phyloP scores from a whole-genome alignment of 2,329 filamentous ascomycete species.

The Aspergillus fumigatus region DNA sequence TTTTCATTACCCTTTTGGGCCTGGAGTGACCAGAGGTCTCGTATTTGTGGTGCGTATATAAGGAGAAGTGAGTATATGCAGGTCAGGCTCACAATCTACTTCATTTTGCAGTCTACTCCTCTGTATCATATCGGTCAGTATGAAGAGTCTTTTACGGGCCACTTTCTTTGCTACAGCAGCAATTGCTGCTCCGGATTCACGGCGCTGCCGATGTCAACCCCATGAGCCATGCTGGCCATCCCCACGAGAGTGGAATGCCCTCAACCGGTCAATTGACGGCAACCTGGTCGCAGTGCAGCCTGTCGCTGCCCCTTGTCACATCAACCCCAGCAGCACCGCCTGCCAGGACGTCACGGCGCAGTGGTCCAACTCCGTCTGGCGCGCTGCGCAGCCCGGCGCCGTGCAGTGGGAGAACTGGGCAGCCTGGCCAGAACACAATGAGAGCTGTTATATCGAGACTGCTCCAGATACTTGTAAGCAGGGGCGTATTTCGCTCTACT shows the following conservation, averaged over 20 bases:
- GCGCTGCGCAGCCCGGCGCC: conserved; percentile 32
- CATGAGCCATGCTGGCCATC: conserved; percentile 38
- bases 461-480: conserved; percentile 25
- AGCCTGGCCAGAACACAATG: conserved; percentile 31
- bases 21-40: no score
- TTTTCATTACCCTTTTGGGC: neutral
- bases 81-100: no score
- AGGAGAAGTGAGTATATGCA: neutral
- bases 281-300: conserved; percentile 33
- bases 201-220: conserved; percentile 22
- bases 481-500: conserved; percentile 36
- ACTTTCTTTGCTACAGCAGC: neutral
- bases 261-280: conserved; percentile 36
- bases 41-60: neutral
- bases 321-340: conserved; percentile 6
- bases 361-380: conserved; percentile 31
- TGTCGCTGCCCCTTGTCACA: conserved; percentile 29
- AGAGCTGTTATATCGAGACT: conserved; percentile 35
- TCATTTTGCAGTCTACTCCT: neutral
- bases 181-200: neutral
- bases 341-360: conserved; percentile 13
- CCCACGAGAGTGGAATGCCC: conserved; percentile 27
- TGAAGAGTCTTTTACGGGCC: neutral
- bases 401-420: conserved; percentile 40
- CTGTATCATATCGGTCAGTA: neutral